These are phyloP conservation scores for Hibiscus trionum DNA, from an alignment of 345 rosid species.

Conservation along the genomic window DNA sequence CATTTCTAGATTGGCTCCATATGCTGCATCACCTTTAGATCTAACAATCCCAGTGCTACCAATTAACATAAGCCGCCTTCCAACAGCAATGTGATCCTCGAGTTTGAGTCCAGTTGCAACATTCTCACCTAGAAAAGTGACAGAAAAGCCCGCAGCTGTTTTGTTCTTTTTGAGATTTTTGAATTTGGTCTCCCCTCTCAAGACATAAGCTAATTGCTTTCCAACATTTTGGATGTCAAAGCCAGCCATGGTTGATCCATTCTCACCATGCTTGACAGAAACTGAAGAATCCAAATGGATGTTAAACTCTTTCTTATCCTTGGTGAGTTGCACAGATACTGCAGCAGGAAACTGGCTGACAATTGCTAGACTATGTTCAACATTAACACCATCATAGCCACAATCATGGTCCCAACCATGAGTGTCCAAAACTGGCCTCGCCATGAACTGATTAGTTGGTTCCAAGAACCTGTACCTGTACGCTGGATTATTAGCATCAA, in stretches of 20 bases:
- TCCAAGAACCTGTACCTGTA: conserved; percentile 87
- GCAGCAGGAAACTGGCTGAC: conserved; percentile 64
- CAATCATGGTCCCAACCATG: conserved; percentile 99
- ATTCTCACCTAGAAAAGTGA: conserved; percentile 2
- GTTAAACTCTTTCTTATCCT: conserved; percentile 93
- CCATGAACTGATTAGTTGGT: conserved; percentile 73
- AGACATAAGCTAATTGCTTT: conserved; percentile 22
- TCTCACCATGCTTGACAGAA: conserved; percentile 71
- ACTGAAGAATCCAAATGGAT: conserved; percentile 88
- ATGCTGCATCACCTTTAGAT: conserved; percentile 77
- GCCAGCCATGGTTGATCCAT: conserved; percentile 86
- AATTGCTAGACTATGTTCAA: conserved; percentile 64
- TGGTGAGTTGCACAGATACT: conserved; percentile 73
- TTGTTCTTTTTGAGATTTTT: neutral
- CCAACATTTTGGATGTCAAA: conserved; percentile 95
- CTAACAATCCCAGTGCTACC: conserved; percentile 80
- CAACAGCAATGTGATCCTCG: conserved; percentile 41
- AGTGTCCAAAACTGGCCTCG: conserved; percentile 85
- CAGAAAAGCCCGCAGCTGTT: neutral
- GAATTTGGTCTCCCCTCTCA: conserved; percentile 3
- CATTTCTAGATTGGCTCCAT: conserved; percentile 89
- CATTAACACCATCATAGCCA: conserved; percentile 89
- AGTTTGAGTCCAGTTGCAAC: neutral
- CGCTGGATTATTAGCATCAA: conserved; percentile 78
- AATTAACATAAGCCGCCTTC: conserved; percentile 64